Conservation (phyloP, 257 asterid species). For the Apocynum venetum region DNA sequence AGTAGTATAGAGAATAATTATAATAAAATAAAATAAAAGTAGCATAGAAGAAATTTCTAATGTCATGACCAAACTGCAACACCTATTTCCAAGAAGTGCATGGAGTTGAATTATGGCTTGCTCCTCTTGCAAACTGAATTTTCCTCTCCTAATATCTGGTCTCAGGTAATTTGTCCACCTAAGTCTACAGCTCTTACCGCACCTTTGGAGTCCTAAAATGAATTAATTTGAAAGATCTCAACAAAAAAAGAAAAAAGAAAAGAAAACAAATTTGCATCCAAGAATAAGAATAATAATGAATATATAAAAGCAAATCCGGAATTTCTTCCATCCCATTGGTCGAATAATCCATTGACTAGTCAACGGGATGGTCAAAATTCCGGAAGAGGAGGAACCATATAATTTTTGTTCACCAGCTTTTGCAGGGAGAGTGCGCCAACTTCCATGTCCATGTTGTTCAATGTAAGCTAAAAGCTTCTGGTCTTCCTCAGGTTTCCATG, state of each 20-base stretch:
- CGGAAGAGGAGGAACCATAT: no score
- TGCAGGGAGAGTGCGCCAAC: slow-evolving; percentile 32
- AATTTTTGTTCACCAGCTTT: slow-evolving; percentile 26
- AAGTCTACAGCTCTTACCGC: background rate
- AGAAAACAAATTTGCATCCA: no score
- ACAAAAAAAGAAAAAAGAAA: no score
- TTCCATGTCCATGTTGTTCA: slow-evolving; percentile 25
- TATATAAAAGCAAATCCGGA: no score
- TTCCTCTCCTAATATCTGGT: background rate
- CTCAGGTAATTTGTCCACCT: background rate
- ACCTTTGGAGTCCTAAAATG: background rate
- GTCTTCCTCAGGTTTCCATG: slow-evolving; percentile 36
- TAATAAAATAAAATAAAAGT: no score
- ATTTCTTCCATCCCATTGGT: no score
- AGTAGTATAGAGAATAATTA: no score
- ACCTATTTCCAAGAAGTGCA: background rate
- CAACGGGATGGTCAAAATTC: no score
- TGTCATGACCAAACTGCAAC: background rate
- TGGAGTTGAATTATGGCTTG: background rate
- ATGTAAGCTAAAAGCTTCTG: slow-evolving; percentile 28
- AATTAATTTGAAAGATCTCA: background rate
- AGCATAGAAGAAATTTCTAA: background rate
- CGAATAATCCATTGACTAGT: no score
- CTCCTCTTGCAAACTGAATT: background rate
- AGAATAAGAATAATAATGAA: no score